phyloP scores from a whole-genome alignment of 1,139 yeast species.

The Pichia sp. region DNA sequence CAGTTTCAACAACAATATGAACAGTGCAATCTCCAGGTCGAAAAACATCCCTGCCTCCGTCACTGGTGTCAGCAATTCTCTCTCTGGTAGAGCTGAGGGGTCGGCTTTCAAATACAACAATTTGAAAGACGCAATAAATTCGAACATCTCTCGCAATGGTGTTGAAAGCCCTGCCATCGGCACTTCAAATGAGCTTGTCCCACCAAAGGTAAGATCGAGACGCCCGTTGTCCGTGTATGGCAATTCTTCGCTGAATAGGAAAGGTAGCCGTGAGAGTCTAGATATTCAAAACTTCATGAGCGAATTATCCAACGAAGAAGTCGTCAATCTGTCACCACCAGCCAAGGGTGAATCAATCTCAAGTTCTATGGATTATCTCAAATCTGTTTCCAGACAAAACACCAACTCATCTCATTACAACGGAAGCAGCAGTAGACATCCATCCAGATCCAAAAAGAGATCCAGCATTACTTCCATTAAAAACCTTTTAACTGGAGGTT shows the following conservation, averaged over 20 bases:
- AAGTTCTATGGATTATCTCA: slow-evolving; percentile 57
- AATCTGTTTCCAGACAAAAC: slow-evolving; percentile 42
- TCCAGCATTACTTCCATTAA: slow-evolving; percentile 43
- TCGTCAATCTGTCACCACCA: slow-evolving; percentile 36
- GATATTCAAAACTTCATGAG: slow-evolving; percentile 29
- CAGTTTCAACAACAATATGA: slow-evolving; percentile 2
- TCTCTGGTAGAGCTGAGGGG: neutral
- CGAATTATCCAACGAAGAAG: slow-evolving; percentile 32
- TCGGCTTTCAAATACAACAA: slow-evolving; percentile 8
- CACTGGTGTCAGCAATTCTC: slow-evolving; percentile 3
- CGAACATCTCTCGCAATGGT: neutral
- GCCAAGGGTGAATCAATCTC: slow-evolving; percentile 35
- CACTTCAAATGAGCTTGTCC: neutral
- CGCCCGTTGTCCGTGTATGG: slow-evolving; percentile 19
- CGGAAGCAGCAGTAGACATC: neutral
- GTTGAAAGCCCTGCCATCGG: neutral
- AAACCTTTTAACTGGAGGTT: slow-evolving; percentile 43
- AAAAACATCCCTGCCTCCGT: neutral
- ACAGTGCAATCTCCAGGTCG: neutral
- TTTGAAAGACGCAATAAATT: slow-evolving; percentile 5
- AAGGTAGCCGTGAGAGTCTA: slow-evolving; percentile 9
- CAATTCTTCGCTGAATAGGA: slow-evolving; percentile 2
- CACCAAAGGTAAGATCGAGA: slow-evolving; percentile 6
- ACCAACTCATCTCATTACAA: slow-evolving; percentile 25
- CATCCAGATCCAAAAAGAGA: slow-evolving; percentile 31